Evolutionary conservation across 306 rosid species (phyloP), one percentile per base, ranked within the genome.

Genomic region (Cucumis melo): DNA sequence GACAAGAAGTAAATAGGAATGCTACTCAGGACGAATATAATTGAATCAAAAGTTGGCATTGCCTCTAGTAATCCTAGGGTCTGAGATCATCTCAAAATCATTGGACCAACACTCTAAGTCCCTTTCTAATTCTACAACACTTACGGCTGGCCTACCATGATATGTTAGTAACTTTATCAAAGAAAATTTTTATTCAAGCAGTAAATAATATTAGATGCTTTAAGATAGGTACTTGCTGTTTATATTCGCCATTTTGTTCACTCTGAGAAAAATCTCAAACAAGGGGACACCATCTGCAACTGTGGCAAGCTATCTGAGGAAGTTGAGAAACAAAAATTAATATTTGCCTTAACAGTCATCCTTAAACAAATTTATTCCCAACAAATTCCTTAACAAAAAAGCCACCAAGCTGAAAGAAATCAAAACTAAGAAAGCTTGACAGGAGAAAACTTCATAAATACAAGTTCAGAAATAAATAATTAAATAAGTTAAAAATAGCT

Each of bases 211-310:
- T 50, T 48, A 24, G 23, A 46, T 27, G 42, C 15, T 51, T 60
- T 58, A 78, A 17, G 80, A 78, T 53, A 66, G 54, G 65, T 84
- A 94, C 99, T 98, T 92, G 91, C 72, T 89, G 85, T 80, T 80
- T 92, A 88, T 90, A 90, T 84, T 85, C 96, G 39, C 96, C 79
- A 81, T 84, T 81, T 84, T 86, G 83, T 89, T 86, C 86, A 68
- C 82, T 44, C 83, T 86, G 78, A 94, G 83, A 78, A 87, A 94
- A 79, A 94, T 84, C 80, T 94, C 99, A 85, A 94, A 94, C 76
- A 94, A 80, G 77, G 99, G 99, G 76, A 85, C 81, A 78, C 99
- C 99, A 81, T 90, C 84, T 82, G 90, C 84, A 82, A 96, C 89
- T 6, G 88, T 80, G 79, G 92, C 87, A 77, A 94, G 99, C 88